Conservation (phyloP, 495 filamentous ascomycete genomes). For the Amorphotheca resinae region DNA sequence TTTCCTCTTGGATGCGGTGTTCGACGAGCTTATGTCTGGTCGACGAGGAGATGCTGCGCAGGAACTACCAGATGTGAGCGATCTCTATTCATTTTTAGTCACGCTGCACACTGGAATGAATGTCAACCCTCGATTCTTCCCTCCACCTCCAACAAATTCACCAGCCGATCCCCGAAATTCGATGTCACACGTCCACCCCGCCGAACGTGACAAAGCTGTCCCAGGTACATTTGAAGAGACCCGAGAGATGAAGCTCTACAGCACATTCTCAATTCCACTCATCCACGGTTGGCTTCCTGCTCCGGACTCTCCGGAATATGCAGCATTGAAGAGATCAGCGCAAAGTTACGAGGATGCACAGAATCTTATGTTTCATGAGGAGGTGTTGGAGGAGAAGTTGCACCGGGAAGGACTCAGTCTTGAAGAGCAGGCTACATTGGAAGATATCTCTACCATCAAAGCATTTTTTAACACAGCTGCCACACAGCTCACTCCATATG, state of each 20-base stretch:
- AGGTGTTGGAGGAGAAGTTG: constrained; percentile 76
- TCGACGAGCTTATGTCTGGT: constrained; percentile 79
- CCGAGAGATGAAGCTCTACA: constrained; percentile 71
- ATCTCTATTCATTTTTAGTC: constrained; percentile 75
- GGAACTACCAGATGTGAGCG: constrained; percentile 69
- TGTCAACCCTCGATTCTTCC: constrained; percentile 83
- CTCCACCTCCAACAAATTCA: constrained; percentile 24
- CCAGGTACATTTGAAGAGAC: constrained; percentile 74
- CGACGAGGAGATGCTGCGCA: constrained; percentile 32
- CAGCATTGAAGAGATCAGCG: constrained; percentile 57
- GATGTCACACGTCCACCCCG: constrained; percentile 28
- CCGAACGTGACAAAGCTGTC: constrained; percentile 33
- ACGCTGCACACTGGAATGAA: constrained; percentile 96
- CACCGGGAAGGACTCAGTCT: constrained; percentile 37
- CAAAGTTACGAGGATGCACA: constrained; percentile 83
- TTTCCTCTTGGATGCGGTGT: constrained; percentile 71
- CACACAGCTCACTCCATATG: constrained; percentile 77
- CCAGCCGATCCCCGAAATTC: constrained; percentile 31
- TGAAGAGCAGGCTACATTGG: constrained; percentile 59
- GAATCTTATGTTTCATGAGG: constrained; percentile 72
- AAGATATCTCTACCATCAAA: constrained; percentile 73
- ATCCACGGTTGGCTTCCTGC: constrained; percentile 89
- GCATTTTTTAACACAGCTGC: constrained; percentile 63
- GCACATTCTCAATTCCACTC: constrained; percentile 73
- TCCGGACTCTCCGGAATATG: constrained; percentile 45